A percentile compares a stretch with the other conserved stretches of the same genome.
Evolutionary conservation across 2,329 filamentous ascomycete species (phyloP).

Genomic region (Claviceps cyperi): DNA sequence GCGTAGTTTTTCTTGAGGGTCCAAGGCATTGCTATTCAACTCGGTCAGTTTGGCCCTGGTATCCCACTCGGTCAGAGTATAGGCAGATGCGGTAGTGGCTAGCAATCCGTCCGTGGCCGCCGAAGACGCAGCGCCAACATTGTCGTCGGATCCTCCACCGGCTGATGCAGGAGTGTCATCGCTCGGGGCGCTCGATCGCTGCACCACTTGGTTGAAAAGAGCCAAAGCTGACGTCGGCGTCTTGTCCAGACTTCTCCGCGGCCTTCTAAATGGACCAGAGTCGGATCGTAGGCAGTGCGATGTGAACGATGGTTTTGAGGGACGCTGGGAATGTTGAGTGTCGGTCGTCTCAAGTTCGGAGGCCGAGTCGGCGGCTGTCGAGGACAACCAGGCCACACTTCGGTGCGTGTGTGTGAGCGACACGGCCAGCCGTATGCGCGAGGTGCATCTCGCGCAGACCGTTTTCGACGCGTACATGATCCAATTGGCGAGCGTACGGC

Average conservation of each 20-base stretch:
- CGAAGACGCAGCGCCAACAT: not conserved
- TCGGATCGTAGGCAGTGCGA: conserved; percentile 1
- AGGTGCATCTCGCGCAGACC: conserved; percentile 21
- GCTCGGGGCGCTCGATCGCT: conserved; percentile 1
- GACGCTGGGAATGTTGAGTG: not conserved
- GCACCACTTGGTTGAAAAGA: conserved; percentile 23
- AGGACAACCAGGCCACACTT: conserved; percentile 12
- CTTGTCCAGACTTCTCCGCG: conserved; percentile 1
- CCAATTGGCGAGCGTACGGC: not conserved
- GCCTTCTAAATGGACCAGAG: not conserved
- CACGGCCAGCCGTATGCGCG: conserved; percentile 12
- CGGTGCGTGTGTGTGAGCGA: not conserved
- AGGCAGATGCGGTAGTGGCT: conserved; percentile 1
- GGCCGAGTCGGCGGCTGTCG: conserved; percentile 8
- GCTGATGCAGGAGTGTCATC: not conserved
- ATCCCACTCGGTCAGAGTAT: conserved; percentile 14
- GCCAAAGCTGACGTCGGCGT: conserved; percentile 17
- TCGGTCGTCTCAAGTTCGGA: not conserved
- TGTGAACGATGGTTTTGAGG: not conserved
- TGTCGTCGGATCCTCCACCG: not conserved
- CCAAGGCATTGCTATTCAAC: conserved; percentile 8
- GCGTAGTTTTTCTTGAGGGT: conserved; percentile 10
- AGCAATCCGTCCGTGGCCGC: not conserved
- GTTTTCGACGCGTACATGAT: conserved; percentile 22
- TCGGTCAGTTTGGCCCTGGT: conserved; percentile 17